Base-by-base conservation (phyloP, 805 yeast genomes). In the Starmerella gropengiesseri region DNA sequence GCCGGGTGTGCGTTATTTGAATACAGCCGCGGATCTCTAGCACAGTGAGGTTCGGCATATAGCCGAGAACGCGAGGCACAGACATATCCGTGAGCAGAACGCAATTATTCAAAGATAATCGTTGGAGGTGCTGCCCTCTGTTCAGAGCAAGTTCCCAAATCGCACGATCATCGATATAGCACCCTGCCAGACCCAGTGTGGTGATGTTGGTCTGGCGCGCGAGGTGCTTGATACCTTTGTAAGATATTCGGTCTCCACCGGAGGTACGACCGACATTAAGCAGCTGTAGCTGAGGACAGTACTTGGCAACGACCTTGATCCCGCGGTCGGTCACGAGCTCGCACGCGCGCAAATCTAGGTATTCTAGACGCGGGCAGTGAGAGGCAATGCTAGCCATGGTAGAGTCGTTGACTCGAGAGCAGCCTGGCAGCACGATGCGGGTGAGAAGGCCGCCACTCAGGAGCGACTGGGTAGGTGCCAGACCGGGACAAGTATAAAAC, bases 181-280 rank as follows among this genome's bases (percentile, higher is more conserved):
- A 84, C 6, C 97, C 97, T 0, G 96, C 95, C 17, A 85, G 64
- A 0, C 96, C 96, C 33, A 87, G 64, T 0, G 95, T 85, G 34
- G 69, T 66, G 35, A 79, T 67, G 17, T 63, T 58, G 42, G 85
- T 78, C 52, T 73, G 72, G 27, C 66, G 65, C 8, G 77, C 71
- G 21, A 86, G 61, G 12, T 71, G 69, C 12, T 72, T 63, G 20
- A 86, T 59, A 6, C 91, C 75, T 28, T 72, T 66, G 64, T 83
- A 89, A 1, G 94, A 78, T 37, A 87, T 74, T 23, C 71, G 60
- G 31, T 74, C 71, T 27, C 87, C 83, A 40, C 72, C 70, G 25
- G 70, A 63, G 44, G 82, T 86, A 46, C 96, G 72, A 9, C 95
- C 95, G 43, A 85, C 70, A 54, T 87, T 87, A 27, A 86, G 62